These are phyloP conservation scores for Neostapfia colusana DNA, from an alignment of 176 grass and related monocot genomes.

Conservation along the genomic window DNA sequence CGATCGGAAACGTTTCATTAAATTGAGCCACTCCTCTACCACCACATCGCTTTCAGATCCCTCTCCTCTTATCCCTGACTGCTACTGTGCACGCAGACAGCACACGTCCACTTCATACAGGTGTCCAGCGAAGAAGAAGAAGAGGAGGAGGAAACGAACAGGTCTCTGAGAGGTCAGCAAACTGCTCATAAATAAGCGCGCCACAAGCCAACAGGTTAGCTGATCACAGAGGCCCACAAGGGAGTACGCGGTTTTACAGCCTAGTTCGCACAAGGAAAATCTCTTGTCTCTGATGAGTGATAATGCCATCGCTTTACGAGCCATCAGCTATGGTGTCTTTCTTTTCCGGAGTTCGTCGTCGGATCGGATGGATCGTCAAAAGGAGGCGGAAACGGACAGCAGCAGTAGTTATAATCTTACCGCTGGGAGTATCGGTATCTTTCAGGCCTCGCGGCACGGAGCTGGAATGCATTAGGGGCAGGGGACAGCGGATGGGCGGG, in stretches of 20 bases:
- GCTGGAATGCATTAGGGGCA: conserved; percentile 52
- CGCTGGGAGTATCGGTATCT: conserved; percentile 19
- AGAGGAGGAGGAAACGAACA: conserved; percentile 37
- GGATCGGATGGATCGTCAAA: conserved; percentile 44
- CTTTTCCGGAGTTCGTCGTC: not conserved
- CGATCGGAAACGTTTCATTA: conserved; percentile 20
- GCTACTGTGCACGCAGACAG: not conserved
- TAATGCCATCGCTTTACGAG: conserved; percentile 16
- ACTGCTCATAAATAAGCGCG: conserved; percentile 19
- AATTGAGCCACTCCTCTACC: not conserved
- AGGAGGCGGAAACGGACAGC: conserved; percentile 40
- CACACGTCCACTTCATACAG: conserved; percentile 46
- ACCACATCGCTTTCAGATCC: conserved; percentile 30
- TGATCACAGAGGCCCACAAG: conserved; percentile 34
- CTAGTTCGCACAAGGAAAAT: conserved; percentile 43
- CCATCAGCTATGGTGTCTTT: not conserved
- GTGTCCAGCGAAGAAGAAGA: conserved; percentile 27
- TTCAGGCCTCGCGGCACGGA: conserved; percentile 44
- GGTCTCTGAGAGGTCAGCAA: conserved; percentile 40
- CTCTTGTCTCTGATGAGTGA: not conserved
- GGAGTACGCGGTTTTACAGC: conserved; percentile 62
- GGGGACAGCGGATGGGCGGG: conserved; percentile 46
- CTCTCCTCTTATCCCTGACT: not conserved
- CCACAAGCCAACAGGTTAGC: conserved; percentile 38
- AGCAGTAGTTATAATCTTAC: conserved; percentile 30